Evolutionary conservation across 2,329 filamentous ascomycete species (phyloP).

Genomic region (Hawksworthiomyces lignivorus): DNA sequence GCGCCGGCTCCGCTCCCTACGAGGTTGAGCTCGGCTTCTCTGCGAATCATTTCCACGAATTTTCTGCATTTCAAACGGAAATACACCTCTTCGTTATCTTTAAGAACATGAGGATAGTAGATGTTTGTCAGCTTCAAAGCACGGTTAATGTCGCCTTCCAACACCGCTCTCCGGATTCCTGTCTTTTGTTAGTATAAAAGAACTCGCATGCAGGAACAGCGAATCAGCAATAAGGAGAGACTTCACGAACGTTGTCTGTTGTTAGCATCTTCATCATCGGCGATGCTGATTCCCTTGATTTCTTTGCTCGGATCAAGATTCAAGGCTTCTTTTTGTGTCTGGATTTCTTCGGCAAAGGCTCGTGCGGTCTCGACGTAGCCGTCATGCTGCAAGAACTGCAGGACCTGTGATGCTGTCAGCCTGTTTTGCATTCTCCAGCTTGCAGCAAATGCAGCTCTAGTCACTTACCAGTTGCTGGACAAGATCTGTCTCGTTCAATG

Average conservation of each 20-base stretch:
- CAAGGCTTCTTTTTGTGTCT: slow-evolving; percentile 63
- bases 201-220: too few species aligned
- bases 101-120: slow-evolving; percentile 74
- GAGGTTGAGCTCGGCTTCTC: slow-evolving; percentile 57
- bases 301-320: slow-evolving; percentile 45
- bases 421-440: too few species aligned
- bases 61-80: slow-evolving; percentile 85
- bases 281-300: slow-evolving; percentile 56
- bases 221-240: slow-evolving; percentile 12
- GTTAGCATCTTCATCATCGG: slow-evolving; percentile 78
- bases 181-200: neutral
- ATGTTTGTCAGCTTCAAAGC: slow-evolving; percentile 74
- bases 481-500: slow-evolving; percentile 65
- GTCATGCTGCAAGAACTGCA: slow-evolving; percentile 89
- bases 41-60: slow-evolving; percentile 89
- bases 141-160: slow-evolving; percentile 86
- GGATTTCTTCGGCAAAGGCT: slow-evolving; percentile 78
- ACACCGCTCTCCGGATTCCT: slow-evolving; percentile 81
- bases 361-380: slow-evolving; percentile 90
- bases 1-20: slow-evolving; percentile 35
- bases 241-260: slow-evolving; percentile 77
- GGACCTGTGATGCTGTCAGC: too few species aligned
- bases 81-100: slow-evolving; percentile 73
- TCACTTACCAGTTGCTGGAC: slow-evolving; percentile 66
- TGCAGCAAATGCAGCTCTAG: neutral